Base-by-base conservation (phyloP, 495 filamentous ascomycete genomes). In the Aspergillus funiculosus region DNA sequence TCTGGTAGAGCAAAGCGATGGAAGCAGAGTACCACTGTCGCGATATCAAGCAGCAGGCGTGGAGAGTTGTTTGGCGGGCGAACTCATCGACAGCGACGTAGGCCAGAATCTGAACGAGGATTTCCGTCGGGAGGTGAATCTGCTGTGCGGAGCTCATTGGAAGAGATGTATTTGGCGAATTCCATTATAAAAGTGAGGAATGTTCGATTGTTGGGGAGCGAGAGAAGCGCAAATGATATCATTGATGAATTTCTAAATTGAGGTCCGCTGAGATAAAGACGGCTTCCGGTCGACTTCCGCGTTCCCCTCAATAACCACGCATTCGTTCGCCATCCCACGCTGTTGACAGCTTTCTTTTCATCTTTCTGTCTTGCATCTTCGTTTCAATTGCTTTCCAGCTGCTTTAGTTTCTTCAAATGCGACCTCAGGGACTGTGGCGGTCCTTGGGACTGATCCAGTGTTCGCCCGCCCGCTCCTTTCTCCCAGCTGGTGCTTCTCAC, bases 21-120 rank as follows among this genome's bases (percentile, higher is more conserved):
- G 72, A 67, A 4, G 69, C 72, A 7, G 72, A 68, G 54, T 86
- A 85, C 84, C 84, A 88, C 43, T 81, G 71, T 10, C 72, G 71
- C 5, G 73, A 80, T 10, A 85, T 72, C 14, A 82, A 66, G 53
- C 73, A 75, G 55, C 77, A 79, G 0, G 65, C 63, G 50, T 71
- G 62, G n/a, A 86, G 61, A 7, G 63, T 66, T 8, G 24, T 13
- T 52, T 81, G 80, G 43, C 30, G 54, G 10, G 39, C 37, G 15
- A 32, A 22, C 10, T 56, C 48, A 39, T 58, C 51, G 5, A 39
- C 29, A n/a, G 48, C 54, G 38, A 69, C 48, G 39, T 51, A 59
- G 42, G 53, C 41, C 28, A 70, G 56, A 39, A 77, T 70, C 10
- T 65, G 54, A 28, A 78, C 48, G 39, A 85, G 58, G 28, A 86